Conservation (phyloP, 768 basidiomycete genomes). For the Tricholoma flavovirens region DNA sequence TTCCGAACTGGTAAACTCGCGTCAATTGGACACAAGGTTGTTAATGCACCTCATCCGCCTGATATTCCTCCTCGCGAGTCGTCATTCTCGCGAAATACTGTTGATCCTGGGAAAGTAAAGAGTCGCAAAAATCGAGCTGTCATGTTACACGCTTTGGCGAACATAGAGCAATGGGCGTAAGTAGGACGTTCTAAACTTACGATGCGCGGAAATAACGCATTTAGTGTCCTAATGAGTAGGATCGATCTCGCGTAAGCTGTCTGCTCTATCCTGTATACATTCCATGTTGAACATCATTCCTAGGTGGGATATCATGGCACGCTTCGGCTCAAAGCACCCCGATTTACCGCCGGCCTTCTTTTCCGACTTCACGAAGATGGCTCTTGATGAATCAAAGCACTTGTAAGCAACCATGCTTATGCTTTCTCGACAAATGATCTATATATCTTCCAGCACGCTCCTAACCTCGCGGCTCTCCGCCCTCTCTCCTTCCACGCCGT, state of each 20-base stretch:
- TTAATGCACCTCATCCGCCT: conserved; percentile 47
- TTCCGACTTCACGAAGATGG: conserved; percentile 79
- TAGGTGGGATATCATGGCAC: conserved; percentile 81
- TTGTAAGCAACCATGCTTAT: conserved; percentile 34
- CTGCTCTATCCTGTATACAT: neutral
- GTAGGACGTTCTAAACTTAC: conserved; percentile 22
- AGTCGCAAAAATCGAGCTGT: conserved; percentile 60
- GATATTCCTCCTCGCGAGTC: conserved; percentile 61
- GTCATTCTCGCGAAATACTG: conserved; percentile 40
- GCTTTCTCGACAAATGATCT: neutral
- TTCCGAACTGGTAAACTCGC: conserved; percentile 66
- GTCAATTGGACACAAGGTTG: conserved; percentile 56
- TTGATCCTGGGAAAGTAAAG: conserved; percentile 54
- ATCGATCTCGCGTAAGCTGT: conserved; percentile 66
- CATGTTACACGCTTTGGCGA: conserved; percentile 79
- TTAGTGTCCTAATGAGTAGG: conserved; percentile 22
- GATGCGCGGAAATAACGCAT: neutral
- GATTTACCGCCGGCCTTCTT: conserved; percentile 71
- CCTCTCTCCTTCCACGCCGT: conserved; percentile 60
- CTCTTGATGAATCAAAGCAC: conserved; percentile 82
- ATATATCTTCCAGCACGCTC: conserved; percentile 35
- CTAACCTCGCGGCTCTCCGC: conserved; percentile 56
- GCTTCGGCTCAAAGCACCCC: conserved; percentile 58
- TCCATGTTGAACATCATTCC: neutral
- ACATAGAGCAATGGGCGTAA: conserved; percentile 88